Evolutionary conservation across 352 stramenopile species (phyloP), one percentile per base, ranked within the genome.

Genomic region (Phytophthora hybrid): DNA sequence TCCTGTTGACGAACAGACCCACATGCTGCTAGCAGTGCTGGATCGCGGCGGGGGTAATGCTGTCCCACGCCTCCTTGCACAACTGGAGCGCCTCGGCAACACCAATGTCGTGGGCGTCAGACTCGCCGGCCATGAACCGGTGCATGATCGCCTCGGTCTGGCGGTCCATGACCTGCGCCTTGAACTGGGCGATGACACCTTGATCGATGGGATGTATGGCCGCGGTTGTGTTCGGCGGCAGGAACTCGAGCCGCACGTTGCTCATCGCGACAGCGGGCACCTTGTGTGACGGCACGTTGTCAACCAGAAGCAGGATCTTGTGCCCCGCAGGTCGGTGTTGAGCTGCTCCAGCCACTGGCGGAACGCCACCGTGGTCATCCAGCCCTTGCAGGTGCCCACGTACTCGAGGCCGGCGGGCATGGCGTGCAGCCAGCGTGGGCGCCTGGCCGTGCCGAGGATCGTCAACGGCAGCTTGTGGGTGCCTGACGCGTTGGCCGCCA

Each of bases 301-400:
- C 37, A 11, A 44, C 37, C 11, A 44, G 11, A 4, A 44, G 37
- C 37, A 44, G 37, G 37, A 44, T 44, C 11, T 10, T 44, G 37
- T 14, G 16, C 11, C 47, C 8, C 49, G n/a, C 32, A 66, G 52
- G 19, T 66, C 37, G 4, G 4, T 19, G 19, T 58, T 51, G 8
- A 66, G 46, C 3, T 26, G 29, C 46, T 26, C 26, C 59, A 49
- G 18, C 59, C 29, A 65, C 7, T 65, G 26, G 3, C 46, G 7
- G 26, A 65, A 65, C 10, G 59, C 46, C 2, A 32, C 1, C 4
- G 47, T 59, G 13, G 59, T 66, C 59, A 66, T 66, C 59, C 59
- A 66, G 31, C 47, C 18, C 29, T 66, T 66, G 29, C 10, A 41
- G 13, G 59, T 66, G 4, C 47, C 46, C 2, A 52, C 37, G 47